Conservation (phyloP, 495 filamentous ascomycete genomes). For the Penicillium simplicissimum region DNA sequence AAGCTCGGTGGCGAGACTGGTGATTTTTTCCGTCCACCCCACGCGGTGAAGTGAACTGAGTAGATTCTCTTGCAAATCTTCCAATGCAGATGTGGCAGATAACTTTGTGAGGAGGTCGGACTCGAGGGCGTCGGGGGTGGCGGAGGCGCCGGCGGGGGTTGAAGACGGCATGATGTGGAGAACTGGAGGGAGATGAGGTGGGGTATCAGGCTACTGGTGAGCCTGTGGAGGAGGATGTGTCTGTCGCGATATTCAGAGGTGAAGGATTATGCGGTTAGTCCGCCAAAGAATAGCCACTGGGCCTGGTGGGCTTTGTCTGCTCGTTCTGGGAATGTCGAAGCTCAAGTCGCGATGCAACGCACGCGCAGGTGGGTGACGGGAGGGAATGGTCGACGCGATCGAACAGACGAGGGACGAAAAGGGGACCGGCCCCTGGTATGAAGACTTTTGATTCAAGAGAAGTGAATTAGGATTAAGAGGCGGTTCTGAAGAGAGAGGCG, state of each 20-base stretch:
- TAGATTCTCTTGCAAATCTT: slow-evolving; percentile 46
- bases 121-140: slow-evolving; percentile 43
- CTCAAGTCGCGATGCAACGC: slow-evolving; percentile 5
- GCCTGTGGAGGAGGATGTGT: not conserved
- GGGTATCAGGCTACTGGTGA: not conserved
- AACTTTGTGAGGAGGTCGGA: slow-evolving; percentile 47
- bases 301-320: not conserved
- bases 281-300: not conserved
- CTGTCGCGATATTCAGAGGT: not conserved
- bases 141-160: slow-evolving; percentile 23
- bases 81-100: slow-evolving; percentile 42
- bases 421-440: slow-evolving; percentile 22
- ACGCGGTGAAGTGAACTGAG: slow-evolving; percentile 44
- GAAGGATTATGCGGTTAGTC: not conserved
- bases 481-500: slow-evolving; percentile 3
- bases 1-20: slow-evolving; percentile 42
- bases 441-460: slow-evolving; percentile 4
- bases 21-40: slow-evolving; percentile 48
- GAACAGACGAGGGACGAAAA: slow-evolving; percentile 1
- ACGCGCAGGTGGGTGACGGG: slow-evolving; percentile 12
- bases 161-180: slow-evolving; percentile 30
- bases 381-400: slow-evolving; percentile 1
- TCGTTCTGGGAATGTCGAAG: not conserved
- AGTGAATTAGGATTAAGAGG: slow-evolving; percentile 19
- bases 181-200: not conserved